A percentile compares a stretch with the other conserved stretches of the same genome.
Conservation (phyloP, 352 stramenopile genomes). For the Phytophthora pinifolia region DNA sequence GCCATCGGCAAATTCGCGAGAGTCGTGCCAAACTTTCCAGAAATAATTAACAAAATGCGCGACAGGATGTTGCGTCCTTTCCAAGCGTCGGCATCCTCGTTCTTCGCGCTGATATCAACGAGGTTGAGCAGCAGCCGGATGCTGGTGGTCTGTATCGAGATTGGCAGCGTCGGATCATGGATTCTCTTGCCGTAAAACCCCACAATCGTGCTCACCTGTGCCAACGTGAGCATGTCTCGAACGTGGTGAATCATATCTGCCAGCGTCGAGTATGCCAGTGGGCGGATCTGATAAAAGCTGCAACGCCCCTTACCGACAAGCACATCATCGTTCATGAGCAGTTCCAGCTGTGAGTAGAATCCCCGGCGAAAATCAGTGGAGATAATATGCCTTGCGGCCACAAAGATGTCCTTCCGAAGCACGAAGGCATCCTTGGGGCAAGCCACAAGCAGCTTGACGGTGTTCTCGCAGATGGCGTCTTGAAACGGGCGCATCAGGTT, state of each 20-base stretch:
- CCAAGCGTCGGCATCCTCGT: slow-evolving; percentile 88
- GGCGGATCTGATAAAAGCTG: slow-evolving; percentile 90
- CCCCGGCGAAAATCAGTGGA: slow-evolving; percentile 97
- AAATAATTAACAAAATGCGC: slow-evolving; percentile 92
- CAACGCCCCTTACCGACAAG: slow-evolving; percentile 88
- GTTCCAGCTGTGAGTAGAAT: slow-evolving; percentile 95
- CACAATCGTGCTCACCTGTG: slow-evolving; percentile 95
- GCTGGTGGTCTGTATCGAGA: slow-evolving; percentile 96
- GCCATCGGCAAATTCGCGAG: slow-evolving; percentile 70
- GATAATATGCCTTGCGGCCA: slow-evolving; percentile 96
- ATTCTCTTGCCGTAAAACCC: slow-evolving; percentile 94
- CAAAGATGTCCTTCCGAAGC: slow-evolving; percentile 95
- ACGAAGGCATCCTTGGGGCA: slow-evolving; percentile 95
- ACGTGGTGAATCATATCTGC: slow-evolving; percentile 98
- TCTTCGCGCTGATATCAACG: slow-evolving; percentile 97
- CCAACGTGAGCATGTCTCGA: slow-evolving; percentile 92
- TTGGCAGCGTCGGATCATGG: slow-evolving; percentile 91
- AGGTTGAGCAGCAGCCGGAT: slow-evolving; percentile 96
- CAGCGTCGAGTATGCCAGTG: slow-evolving; percentile 96
- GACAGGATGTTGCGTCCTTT: slow-evolving; percentile 90
- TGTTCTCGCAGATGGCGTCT: slow-evolving; percentile 92
- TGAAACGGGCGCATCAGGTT: slow-evolving; percentile 95
- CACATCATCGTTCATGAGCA: slow-evolving; percentile 95
- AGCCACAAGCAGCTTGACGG: slow-evolving; percentile 94
- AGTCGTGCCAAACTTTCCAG: slow-evolving; percentile 94